These are phyloP conservation scores for Striga asiatica DNA, from an alignment of 257 asterid species.

Conservation along the genomic window DNA sequence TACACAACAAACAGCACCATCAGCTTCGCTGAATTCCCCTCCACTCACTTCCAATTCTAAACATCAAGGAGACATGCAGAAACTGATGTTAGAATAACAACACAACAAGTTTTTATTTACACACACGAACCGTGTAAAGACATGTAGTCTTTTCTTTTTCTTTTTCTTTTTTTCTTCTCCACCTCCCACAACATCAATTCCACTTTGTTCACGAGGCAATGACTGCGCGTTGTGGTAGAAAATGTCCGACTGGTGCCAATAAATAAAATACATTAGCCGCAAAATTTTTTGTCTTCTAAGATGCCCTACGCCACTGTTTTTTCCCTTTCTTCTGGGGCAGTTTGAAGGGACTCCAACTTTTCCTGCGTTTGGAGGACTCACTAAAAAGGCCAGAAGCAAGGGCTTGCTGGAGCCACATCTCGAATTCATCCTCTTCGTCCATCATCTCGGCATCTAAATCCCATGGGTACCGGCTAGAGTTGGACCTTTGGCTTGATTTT, in stretches of 20 bases:
- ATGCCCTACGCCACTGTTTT: slow-evolving; percentile 78
- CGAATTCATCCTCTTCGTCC: slow-evolving; percentile 95
- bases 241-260: not conserved
- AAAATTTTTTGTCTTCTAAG: slow-evolving; percentile 31
- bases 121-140: slow-evolving; percentile 23
- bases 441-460: slow-evolving; percentile 89
- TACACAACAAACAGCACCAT: slow-evolving; percentile 23
- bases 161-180: slow-evolving; percentile 2
- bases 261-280: not conserved
- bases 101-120: slow-evolving; percentile 22
- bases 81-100: slow-evolving; percentile 6
- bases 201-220: not conserved
- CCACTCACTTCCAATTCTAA: slow-evolving; percentile 13
- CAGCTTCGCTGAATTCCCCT: slow-evolving; percentile 20
- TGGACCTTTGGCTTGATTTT: slow-evolving; percentile 61
- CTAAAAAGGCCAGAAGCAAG: slow-evolving; percentile 89
- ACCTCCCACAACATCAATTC: slow-evolving; percentile 9
- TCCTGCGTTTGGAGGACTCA: slow-evolving; percentile 81
- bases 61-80: slow-evolving; percentile 14
- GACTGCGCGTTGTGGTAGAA: not conserved
- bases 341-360: slow-evolving; percentile 98
- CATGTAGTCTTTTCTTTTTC: slow-evolving; percentile 14
- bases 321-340: slow-evolving; percentile 71
- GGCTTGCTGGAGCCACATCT: slow-evolving; percentile 95
- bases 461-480: slow-evolving; percentile 84